phyloP scores from a whole-genome alignment of 192 early-diverging fungal genomes.

The Chytriomyces hyalinus region DNA sequence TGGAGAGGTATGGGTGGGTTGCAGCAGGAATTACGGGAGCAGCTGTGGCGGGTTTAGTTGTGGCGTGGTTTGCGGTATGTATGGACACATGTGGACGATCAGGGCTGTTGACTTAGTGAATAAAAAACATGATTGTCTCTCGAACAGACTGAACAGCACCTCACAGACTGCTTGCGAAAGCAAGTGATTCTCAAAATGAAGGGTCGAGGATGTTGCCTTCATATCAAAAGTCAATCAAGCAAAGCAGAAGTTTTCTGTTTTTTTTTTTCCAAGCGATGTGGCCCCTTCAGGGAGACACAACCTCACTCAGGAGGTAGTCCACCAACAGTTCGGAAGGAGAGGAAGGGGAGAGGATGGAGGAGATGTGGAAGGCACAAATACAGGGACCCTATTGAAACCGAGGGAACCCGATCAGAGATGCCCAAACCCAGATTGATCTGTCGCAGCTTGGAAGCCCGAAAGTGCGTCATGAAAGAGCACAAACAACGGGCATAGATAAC shows the following conservation, averaged over 20 bases:
- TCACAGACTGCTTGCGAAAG: not conserved
- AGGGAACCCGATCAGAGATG: conserved; percentile 18
- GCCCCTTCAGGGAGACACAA: too few species aligned
- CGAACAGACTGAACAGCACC: too few species aligned
- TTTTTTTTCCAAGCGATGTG: too few species aligned
- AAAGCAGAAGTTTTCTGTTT: not conserved
- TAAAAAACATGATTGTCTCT: too few species aligned
- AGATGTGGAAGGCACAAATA: conserved; percentile 21
- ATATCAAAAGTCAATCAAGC: not conserved
- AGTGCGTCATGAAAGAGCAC: not conserved
- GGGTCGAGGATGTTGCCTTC: not conserved
- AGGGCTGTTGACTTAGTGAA: too few species aligned
- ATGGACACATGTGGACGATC: not conserved
- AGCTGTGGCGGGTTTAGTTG: not conserved
- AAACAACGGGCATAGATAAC: not conserved
- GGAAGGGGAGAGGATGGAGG: not conserved
- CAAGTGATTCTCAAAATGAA: not conserved
- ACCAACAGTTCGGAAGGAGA: not conserved
- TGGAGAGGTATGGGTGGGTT: not conserved
- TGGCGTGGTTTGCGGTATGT: conserved; percentile 9
- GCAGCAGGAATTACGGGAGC: not conserved
- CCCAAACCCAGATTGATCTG: not conserved
- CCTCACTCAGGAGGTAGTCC: too few species aligned
- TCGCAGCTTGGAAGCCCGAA: conserved; percentile 9
- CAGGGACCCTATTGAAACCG: not conserved